Percentiles rank a stretch among this genome's conserved stretches.
Evolutionary conservation across 2,329 filamentous ascomycete genomes (phyloP).

Genomic region (Sporothrix brunneoviolacea): DNA sequence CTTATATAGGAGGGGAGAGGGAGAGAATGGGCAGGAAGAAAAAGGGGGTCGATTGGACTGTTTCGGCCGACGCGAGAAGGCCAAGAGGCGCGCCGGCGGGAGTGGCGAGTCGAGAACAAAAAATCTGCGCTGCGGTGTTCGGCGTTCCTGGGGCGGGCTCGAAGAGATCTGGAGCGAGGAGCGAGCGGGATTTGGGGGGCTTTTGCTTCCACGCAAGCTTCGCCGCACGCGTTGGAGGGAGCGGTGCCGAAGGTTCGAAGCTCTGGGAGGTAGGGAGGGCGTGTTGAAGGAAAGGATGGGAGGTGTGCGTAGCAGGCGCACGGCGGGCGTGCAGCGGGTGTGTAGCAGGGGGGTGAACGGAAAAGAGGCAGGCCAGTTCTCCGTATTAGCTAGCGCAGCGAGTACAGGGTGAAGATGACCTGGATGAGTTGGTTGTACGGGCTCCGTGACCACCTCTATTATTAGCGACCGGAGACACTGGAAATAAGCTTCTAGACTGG

Average conservation of each 20-base stretch:
- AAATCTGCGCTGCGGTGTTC: conserved; percentile 16
- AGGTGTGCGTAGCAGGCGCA: conserved; percentile 3
- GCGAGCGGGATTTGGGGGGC: not conserved
- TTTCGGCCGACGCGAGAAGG: conserved; percentile 10
- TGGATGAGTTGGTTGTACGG: conserved; percentile 1
- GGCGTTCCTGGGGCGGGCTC: conserved; percentile 8
- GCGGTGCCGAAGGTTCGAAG: not conserved
- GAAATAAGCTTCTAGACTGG: conserved; percentile 4
- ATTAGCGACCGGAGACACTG: not conserved
- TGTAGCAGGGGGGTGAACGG: not conserved
- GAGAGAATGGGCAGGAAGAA: not conserved
- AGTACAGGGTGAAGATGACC: not conserved
- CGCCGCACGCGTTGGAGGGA: not conserved
- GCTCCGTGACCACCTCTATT: not conserved
- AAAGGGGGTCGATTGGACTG: conserved; percentile 7
- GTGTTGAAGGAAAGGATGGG: conserved; percentile 4
- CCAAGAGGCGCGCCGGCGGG: conserved; percentile 3
- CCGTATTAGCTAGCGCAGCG: not conserved
- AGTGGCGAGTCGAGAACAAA: conserved; percentile 15
- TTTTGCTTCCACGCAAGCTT: conserved; percentile 13
- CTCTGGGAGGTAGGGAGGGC: not conserved
- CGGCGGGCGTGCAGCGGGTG: not conserved
- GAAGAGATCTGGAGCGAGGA: not conserved
- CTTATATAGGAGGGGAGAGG: conserved; percentile 7
- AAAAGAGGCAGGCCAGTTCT: not conserved